Percentiles rank a stretch among this genome's conserved stretches.
Conservation (phyloP, 176 grass and related monocot genomes). For the Phoenix roebelenii region DNA sequence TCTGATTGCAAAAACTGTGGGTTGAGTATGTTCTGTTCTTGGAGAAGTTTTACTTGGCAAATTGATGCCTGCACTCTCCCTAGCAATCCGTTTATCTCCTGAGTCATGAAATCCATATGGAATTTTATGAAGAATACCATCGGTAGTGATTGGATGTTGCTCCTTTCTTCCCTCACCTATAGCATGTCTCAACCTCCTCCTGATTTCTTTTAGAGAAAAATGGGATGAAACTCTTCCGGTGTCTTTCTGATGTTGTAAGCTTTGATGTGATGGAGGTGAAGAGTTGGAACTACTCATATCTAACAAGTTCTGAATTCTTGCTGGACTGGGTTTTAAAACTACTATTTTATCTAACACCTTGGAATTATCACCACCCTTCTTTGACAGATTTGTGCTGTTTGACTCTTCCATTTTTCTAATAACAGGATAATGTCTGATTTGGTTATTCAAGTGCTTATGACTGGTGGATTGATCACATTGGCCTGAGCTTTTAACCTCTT, state of each 20-base stretch:
- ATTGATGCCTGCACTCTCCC: slow-evolving; percentile 34
- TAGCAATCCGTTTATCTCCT: slow-evolving; percentile 7
- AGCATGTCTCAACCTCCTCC: slow-evolving; percentile 6
- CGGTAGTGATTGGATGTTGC: slow-evolving; percentile 19
- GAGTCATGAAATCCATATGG: too few species aligned
- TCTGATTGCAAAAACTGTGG: slow-evolving; percentile 26
- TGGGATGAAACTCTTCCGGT: background rate
- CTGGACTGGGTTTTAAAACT: slow-evolving; percentile 67
- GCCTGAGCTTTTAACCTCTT: slow-evolving; percentile 7
- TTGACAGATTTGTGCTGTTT: slow-evolving; percentile 28
- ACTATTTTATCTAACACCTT: slow-evolving; percentile 66
- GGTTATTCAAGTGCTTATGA: slow-evolving; percentile 14
- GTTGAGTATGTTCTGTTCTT: slow-evolving; percentile 23
- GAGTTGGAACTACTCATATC: background rate
- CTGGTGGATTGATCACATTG: slow-evolving; percentile 23
- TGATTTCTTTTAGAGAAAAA: slow-evolving; percentile 17
- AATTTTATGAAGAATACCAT: too few species aligned
- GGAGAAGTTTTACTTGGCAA: slow-evolving; percentile 35
- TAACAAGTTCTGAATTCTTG: background rate
- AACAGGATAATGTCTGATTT: slow-evolving; percentile 45
- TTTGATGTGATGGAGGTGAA: too few species aligned
- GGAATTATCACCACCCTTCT: slow-evolving; percentile 34
- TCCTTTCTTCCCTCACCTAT: slow-evolving; percentile 1
- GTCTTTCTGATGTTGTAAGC: too few species aligned
- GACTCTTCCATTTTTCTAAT: slow-evolving; percentile 46